Evolutionary conservation across 163 green algal genomes (phyloP).

Genomic region (Chloroidium sp.): DNA sequence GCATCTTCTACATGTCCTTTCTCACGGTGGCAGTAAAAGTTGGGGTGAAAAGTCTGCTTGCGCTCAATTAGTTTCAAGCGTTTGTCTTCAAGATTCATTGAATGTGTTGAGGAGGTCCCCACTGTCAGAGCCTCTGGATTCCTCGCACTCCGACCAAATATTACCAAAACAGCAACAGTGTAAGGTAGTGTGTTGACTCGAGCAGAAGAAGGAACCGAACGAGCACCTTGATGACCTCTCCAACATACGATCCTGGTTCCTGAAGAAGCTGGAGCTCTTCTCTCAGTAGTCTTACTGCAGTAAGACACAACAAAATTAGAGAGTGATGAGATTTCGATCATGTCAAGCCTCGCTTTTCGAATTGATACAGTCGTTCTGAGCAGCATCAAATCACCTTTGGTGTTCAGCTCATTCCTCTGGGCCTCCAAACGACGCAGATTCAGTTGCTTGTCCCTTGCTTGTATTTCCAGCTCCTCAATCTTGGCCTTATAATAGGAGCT

Average conservation of each 20-base stretch:
- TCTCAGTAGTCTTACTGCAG: constrained; percentile 85
- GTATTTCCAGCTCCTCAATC: constrained; percentile 88
- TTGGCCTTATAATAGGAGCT: constrained; percentile 50
- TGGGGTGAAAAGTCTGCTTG: too few relatives aligned
- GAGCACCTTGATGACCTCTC: constrained; percentile 94
- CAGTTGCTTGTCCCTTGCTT: constrained; percentile 85
- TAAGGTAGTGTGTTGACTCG: not conserved
- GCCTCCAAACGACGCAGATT: constrained; percentile 93
- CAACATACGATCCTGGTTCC: constrained; percentile 97
- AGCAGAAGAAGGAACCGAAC: not conserved
- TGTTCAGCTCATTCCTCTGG: constrained; percentile 97
- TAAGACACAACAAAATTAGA: not conserved
- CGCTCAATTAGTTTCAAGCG: too few relatives aligned
- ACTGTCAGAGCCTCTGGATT: not conserved
- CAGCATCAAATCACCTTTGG: constrained; percentile 51
- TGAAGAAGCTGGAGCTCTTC: constrained; percentile 98
- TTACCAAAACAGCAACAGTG: not conserved
- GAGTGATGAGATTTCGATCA: not conserved
- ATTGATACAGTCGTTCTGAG: not conserved
- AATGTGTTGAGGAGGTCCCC: too few relatives aligned
- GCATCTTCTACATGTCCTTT: too few relatives aligned
- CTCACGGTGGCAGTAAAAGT: too few relatives aligned
- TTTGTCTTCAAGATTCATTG: too few relatives aligned
- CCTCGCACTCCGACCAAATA: not conserved
- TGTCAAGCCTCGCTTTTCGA: not conserved